Conservation (phyloP, 768 basidiomycete genomes). For the Rhodosporidiobolus sp. region DNA sequence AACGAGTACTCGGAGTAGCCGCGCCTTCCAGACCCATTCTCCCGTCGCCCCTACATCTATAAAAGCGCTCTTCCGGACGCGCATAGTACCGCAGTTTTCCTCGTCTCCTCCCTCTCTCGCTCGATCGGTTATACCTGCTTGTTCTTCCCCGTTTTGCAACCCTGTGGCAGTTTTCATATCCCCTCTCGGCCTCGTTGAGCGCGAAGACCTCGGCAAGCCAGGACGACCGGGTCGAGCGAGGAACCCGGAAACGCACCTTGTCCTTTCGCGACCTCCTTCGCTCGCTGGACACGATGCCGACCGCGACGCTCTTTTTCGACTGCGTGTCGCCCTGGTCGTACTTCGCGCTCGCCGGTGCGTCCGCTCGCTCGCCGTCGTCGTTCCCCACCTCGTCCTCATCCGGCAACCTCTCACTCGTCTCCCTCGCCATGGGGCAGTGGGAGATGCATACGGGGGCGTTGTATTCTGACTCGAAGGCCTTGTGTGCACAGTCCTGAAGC, state of each 20-base stretch:
- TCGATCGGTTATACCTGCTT: background rate
- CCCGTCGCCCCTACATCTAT: background rate
- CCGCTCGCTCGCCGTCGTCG: background rate
- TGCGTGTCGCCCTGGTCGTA: conserved; percentile 19
- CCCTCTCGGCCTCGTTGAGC: background rate
- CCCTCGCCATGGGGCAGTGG: background rate
- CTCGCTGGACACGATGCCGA: background rate
- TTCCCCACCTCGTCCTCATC: background rate
- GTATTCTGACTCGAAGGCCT: background rate
- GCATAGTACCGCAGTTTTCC: too few species aligned
- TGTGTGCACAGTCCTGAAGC: conserved; percentile 13
- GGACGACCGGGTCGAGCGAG: background rate
- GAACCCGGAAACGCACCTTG: background rate
- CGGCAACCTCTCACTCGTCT: background rate
- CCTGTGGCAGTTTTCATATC: background rate
- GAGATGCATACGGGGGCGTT: background rate
- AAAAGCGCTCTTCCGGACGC: too few species aligned
- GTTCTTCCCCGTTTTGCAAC: background rate
- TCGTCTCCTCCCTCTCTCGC: too few species aligned
- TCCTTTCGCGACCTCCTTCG: background rate
- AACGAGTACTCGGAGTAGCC: conserved; percentile 17
- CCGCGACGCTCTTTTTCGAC: conserved; percentile 14
- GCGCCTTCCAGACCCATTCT: background rate
- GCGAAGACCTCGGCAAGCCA: background rate
- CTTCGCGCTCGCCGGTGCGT: conserved; percentile 13